Percentiles rank a stretch among this genome's conserved stretches.
Evolutionary conservation across 2,329 filamentous ascomycete genomes (phyloP).

Genomic region (Zymoseptoria tritici): DNA sequence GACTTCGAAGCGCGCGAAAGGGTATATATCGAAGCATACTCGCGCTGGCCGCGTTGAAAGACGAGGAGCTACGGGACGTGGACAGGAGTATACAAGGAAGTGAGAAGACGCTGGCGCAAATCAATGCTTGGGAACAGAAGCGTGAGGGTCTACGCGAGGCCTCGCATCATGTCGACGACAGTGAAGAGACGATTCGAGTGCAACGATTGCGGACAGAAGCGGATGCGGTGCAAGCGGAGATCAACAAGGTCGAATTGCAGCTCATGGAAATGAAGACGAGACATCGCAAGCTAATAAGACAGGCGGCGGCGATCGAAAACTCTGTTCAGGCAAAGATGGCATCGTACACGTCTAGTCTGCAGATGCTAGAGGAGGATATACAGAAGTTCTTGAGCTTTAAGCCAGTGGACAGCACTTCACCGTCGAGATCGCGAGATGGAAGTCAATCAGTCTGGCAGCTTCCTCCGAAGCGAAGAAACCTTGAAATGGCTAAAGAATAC

Average conservation of each 20-base stretch:
- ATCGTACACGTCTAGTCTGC: constrained; percentile 61
- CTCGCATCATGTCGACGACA: constrained; percentile 48
- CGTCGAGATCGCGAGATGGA: constrained; percentile 9
- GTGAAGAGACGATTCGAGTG: constrained; percentile 51
- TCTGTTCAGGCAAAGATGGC: constrained; percentile 63
- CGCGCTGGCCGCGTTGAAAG: constrained; percentile 58
- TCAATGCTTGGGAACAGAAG: constrained; percentile 53
- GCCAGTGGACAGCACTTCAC: constrained; percentile 7
- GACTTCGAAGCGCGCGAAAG: constrained; percentile 56
- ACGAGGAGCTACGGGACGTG: constrained; percentile 58
- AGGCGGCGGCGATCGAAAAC: constrained; percentile 57
- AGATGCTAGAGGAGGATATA: constrained; percentile 58
- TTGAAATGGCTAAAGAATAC: constrained; percentile 64
- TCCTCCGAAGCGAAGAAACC: constrained; percentile 57
- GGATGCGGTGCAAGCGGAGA: constrained; percentile 52
- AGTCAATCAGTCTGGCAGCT: constrained; percentile 40
- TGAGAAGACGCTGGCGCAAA: constrained; percentile 50
- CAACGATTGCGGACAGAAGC: constrained; percentile 45
- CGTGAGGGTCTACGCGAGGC: constrained; percentile 49
- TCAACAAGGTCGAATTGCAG: constrained; percentile 57
- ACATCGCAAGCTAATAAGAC: constrained; percentile 51
- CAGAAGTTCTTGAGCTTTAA: constrained; percentile 44
- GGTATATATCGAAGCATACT: constrained; percentile 58
- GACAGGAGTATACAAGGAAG: constrained; percentile 50
- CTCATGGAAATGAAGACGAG: constrained; percentile 54